These are phyloP conservation scores for Pachysandra terminalis DNA, from an alignment of 164 flowering plant genomes.

Conservation along the genomic window DNA sequence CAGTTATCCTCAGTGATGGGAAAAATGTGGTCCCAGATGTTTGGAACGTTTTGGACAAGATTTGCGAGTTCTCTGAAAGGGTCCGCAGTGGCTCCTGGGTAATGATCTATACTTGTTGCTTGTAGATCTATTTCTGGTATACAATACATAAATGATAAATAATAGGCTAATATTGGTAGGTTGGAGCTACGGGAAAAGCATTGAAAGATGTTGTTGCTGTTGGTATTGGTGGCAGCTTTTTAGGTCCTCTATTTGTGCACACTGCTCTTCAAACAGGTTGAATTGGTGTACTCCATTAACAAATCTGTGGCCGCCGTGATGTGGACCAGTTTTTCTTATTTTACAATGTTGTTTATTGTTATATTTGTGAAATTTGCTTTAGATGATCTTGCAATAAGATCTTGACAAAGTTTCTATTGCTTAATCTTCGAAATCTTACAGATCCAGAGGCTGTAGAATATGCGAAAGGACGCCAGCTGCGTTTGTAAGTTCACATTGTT, in stretches of 20 bases:
- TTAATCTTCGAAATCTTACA: constrained; percentile 27
- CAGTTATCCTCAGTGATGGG: constrained; percentile 72
- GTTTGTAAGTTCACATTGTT: constrained; percentile 60
- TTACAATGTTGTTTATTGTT: not conserved
- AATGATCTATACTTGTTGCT: constrained; percentile 19
- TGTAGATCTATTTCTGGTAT: constrained; percentile 3
- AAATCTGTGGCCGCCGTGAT: not conserved
- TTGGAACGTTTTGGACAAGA: constrained; percentile 94
- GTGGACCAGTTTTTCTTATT: not conserved
- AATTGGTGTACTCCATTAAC: not conserved
- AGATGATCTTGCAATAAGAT: not conserved
- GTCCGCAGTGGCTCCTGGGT: constrained; percentile 95
- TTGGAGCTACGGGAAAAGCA: constrained; percentile 90
- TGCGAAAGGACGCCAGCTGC: constrained; percentile 86
- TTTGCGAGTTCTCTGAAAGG: constrained; percentile 70
- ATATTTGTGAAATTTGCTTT: not conserved
- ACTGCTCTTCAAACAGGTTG: constrained; percentile 96
- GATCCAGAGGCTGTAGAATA: constrained; percentile 71
- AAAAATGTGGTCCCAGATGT: constrained; percentile 94
- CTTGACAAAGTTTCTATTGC: not conserved
- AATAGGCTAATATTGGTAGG: constrained; percentile 32
- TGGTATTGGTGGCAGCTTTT: constrained; percentile 95
- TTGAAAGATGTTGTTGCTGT: constrained; percentile 76
- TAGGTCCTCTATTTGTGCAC: constrained; percentile 97
- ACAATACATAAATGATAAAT: constrained; percentile 3